Evolutionary conservation across 2,329 filamentous ascomycete species (phyloP).

Genomic region (Byssoonygena ceratinophila): DNA sequence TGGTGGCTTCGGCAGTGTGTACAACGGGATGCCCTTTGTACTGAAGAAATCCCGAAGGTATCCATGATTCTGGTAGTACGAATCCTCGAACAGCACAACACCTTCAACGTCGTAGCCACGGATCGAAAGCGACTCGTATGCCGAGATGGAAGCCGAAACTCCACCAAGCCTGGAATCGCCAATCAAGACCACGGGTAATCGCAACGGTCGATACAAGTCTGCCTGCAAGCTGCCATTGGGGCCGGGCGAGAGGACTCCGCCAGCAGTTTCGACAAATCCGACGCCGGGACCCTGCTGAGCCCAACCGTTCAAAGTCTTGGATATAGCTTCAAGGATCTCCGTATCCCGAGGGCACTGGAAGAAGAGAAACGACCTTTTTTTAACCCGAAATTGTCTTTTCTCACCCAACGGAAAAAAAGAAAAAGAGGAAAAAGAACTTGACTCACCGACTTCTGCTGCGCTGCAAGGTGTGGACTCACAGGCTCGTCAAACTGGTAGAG

Average conservation of each 20-base stretch:
- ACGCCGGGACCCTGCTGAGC: slow-evolving; percentile 14
- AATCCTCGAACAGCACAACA: slow-evolving; percentile 58
- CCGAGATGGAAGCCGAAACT: slow-evolving; percentile 68
- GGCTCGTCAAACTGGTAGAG: slow-evolving; percentile 64
- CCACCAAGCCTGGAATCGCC: slow-evolving; percentile 68
- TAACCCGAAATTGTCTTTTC: neutral
- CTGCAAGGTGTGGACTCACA: slow-evolving; percentile 68
- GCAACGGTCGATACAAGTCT: slow-evolving; percentile 63
- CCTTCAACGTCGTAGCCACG: slow-evolving; percentile 66
- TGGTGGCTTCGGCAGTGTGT: slow-evolving; percentile 52
- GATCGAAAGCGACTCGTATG: slow-evolving; percentile 66
- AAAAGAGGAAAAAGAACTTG: neutral
- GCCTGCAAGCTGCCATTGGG: slow-evolving; percentile 68
- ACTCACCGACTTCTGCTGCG: slow-evolving; percentile 40
- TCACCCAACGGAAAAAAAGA: neutral
- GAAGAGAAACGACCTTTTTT: neutral
- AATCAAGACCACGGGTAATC: slow-evolving; percentile 63
- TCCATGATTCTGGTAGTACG: slow-evolving; percentile 54
- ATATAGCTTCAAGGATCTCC: slow-evolving; percentile 42
- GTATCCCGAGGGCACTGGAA: slow-evolving; percentile 43
- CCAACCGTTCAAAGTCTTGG: slow-evolving; percentile 32
- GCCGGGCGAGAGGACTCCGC: slow-evolving; percentile 67
- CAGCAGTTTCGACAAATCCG: slow-evolving; percentile 59
- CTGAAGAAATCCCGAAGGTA: slow-evolving; percentile 61
- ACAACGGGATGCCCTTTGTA: slow-evolving; percentile 47